Conservation (phyloP, 176 grass and related monocot species). For the Phyllostachys edulis region DNA sequence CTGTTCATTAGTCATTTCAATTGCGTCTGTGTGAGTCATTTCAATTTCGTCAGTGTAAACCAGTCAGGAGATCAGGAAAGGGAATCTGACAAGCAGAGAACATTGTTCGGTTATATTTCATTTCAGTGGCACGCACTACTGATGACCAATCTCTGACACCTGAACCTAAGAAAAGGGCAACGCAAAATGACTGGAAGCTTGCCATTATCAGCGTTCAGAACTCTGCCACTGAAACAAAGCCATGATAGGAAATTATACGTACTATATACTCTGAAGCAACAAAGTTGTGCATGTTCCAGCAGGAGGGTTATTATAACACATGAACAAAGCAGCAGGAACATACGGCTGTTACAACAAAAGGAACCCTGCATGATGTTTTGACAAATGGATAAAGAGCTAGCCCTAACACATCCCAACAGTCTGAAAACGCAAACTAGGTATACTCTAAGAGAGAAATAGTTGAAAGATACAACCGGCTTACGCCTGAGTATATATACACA, state of each 20-base stretch:
- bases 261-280: constrained; percentile 37
- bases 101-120: background rate
- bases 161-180: background rate
- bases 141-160: background rate
- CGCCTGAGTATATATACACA: constrained; percentile 29
- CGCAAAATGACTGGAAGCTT: background rate
- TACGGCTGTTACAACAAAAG: constrained; percentile 30
- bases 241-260: constrained; percentile 25
- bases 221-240: background rate
- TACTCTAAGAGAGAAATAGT: constrained; percentile 35
- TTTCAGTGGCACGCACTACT: background rate
- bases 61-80: background rate
- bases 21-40: too few relatives aligned
- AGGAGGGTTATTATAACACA: constrained; percentile 35
- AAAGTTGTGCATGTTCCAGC: constrained; percentile 25
- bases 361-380: constrained; percentile 31
- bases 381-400: constrained; percentile 9
- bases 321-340: constrained; percentile 17
- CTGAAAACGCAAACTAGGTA: constrained; percentile 36
- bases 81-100: background rate
- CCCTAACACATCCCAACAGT: constrained; percentile 38
- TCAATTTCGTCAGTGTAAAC: background rate
- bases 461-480: constrained; percentile 31
- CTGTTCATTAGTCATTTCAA: background rate
- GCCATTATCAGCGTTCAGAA: background rate